Evolutionary conservation across 2,329 filamentous ascomycete species (phyloP).

Genomic region (Neonectria coccinea): DNA sequence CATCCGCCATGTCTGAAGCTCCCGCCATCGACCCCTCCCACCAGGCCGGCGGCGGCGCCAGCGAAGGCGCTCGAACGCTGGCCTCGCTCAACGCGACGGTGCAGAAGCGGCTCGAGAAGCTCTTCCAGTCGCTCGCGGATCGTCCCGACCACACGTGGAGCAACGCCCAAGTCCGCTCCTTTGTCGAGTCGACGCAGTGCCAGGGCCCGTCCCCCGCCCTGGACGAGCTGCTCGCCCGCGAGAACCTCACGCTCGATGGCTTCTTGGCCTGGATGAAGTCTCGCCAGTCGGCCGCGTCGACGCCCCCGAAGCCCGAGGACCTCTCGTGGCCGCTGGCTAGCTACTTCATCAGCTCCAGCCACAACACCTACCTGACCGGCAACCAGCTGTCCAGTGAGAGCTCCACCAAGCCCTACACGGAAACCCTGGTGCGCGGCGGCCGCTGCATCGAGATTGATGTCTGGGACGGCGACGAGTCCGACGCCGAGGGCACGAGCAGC

Average conservation of each 20-base stretch:
- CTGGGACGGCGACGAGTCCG: conserved; percentile 88
- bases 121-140: conserved; percentile 60
- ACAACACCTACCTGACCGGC: conserved; percentile 93
- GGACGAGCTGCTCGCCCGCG: conserved; percentile 42
- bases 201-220: conserved; percentile 50
- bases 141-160: conserved; percentile 57
- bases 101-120: conserved; percentile 57
- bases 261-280: conserved; percentile 71
- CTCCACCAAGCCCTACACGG: conserved; percentile 88
- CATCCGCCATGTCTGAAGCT: conserved; percentile 32
- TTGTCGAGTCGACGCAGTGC: conserved; percentile 60
- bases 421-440: conserved; percentile 84
- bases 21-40: conserved; percentile 45
- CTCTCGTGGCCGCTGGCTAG: conserved; percentile 85
- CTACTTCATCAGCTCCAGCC: conserved; percentile 94
- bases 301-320: conserved; percentile 57
- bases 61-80: conserved; percentile 56
- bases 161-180: conserved; percentile 57
- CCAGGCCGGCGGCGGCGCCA: conserved; percentile 63
- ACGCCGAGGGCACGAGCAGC: conserved; percentile 58
- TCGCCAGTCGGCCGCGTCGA: conserved; percentile 56
- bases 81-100: conserved; percentile 55
- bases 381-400: conserved; percentile 89
- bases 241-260: conserved; percentile 58
- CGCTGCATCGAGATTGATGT: conserved; percentile 95